Base-by-base conservation (phyloP, 2,329 filamentous ascomycete species). In the Zasmidium cellare region DNA sequence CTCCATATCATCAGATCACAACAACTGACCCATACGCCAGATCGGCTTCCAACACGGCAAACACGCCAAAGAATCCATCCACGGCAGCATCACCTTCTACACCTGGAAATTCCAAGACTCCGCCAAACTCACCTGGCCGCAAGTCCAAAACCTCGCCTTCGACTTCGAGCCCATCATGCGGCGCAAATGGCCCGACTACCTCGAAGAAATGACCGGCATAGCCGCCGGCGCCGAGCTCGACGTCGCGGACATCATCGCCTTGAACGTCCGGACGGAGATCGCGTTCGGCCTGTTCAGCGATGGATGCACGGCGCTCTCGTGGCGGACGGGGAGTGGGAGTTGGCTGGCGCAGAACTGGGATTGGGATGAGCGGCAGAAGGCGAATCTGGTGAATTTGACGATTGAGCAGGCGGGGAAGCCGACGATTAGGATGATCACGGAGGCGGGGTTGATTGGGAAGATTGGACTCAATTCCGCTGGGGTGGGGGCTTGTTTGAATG, bases 371-470 rank as follows among this genome's bases (percentile, higher is more conserved):
- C 74, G 68, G 14, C 82, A 87, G 57, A 77, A 76, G 19, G 62
- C 71, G 11, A 84, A 84, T 60, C 72, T 85, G 0, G 69, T 84
- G 48, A 64, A 79, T 28, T 75, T 79, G 18, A 76, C 76, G 38
- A 79, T 84, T 50, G 67, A 69, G 0, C 77, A 80, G 49, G 60
- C 66, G 0, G 65, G 60, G 6, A 78, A 79, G 24, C 82, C 82
- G 0, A 73, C 73, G 1, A 79, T 86, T 56, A 70, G 79, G 16
- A 84, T 83, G 74, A 75, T 86, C 20, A 86, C 84, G 0, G 84
- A 87, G 66, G 82, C 80, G 0, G 84, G 84, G 14, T 79, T 87
- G 20, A 80, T 88, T 31, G 85, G 84, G 14, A 89, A 89, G 70
- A 87, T 88, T 20, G 86, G 86, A 0, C 76, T 88, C 63, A 89